These are phyloP conservation scores for Kluyveromyces dobzhanskii DNA, from an alignment of 805 yeast genomes.

Conservation along the genomic window DNA sequence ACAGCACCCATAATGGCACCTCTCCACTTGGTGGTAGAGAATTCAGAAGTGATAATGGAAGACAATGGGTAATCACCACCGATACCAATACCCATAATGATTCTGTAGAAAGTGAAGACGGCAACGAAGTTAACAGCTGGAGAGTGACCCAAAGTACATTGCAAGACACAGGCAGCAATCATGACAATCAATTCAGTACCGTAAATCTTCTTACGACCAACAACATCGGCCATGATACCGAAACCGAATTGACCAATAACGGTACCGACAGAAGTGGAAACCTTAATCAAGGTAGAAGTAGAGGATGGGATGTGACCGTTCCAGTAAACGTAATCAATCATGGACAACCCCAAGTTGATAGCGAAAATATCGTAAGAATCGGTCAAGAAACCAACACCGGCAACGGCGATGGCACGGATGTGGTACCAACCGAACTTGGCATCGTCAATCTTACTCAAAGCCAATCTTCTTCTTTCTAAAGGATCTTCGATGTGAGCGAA, in stretches of 20 bases:
- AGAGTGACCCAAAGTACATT: conserved; percentile 64
- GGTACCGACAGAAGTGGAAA: conserved; percentile 89
- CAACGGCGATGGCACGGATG: conserved; percentile 71
- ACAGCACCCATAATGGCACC: conserved; percentile 97
- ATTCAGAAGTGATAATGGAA: conserved; percentile 88
- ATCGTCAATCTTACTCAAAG: conserved; percentile 74
- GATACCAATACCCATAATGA: conserved; percentile 89
- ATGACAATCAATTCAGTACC: conserved; percentile 82
- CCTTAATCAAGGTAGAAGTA: conserved; percentile 69
- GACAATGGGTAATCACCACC: conserved; percentile 97
- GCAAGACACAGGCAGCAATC: conserved; percentile 71
- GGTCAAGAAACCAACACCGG: conserved; percentile 90
- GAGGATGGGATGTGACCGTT: conserved; percentile 53
- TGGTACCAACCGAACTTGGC: conserved; percentile 79
- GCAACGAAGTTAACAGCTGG: conserved; percentile 70
- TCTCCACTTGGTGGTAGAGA: conserved; percentile 92
- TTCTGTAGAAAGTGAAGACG: conserved; percentile 67
- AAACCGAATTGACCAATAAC: conserved; percentile 85
- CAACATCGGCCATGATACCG: conserved; percentile 71
- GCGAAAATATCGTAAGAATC: conserved; percentile 92
- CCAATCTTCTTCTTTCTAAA: conserved; percentile 77
- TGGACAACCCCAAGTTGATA: conserved; percentile 71
- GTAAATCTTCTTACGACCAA: conserved; percentile 83
- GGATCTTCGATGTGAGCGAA: conserved; percentile 80
- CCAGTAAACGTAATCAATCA: conserved; percentile 77